Evolutionary conservation across 805 yeast species (phyloP).

Genomic region (Metschnikowia colocasiae): DNA sequence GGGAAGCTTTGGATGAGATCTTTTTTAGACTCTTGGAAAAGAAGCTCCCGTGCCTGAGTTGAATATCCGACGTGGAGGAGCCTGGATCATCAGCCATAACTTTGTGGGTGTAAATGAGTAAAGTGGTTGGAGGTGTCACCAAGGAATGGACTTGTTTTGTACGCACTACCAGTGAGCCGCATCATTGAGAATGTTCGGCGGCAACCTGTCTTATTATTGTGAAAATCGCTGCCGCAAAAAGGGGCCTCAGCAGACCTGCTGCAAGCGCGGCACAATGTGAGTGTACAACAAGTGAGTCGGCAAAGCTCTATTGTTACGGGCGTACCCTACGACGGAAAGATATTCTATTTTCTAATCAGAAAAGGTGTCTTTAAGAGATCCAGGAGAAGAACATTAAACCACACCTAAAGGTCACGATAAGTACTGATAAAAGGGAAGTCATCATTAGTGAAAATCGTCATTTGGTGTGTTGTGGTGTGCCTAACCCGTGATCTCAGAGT

Average conservation of each 20-base stretch:
- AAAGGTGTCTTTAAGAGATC: too few species aligned
- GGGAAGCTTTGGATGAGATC: constrained; percentile 27
- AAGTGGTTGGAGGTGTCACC: background rate
- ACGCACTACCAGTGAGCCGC: constrained; percentile 4
- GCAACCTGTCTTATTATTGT: background rate
- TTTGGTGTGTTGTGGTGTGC: too few species aligned
- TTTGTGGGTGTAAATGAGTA: background rate
- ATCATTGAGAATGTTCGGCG: background rate
- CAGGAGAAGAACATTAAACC: too few species aligned
- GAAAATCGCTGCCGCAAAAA: background rate
- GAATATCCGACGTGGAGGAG: background rate
- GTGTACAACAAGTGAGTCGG: background rate
- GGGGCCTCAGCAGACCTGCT: background rate
- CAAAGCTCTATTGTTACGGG: background rate
- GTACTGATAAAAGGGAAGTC: too few species aligned
- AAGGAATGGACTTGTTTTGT: background rate
- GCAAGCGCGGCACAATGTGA: background rate
- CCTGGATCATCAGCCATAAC: constrained; percentile 9
- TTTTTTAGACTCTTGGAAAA: constrained; percentile 31
- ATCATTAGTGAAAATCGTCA: too few species aligned
- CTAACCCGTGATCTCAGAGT: too few species aligned
- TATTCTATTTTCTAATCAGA: too few species aligned
- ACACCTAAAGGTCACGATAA: too few species aligned
- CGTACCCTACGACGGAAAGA: background rate
- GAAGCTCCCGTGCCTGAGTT: constrained; percentile 9